These are phyloP conservation scores for Populus hybrid DNA, from an alignment of 441 rosid genomes.

Conservation along the genomic window DNA sequence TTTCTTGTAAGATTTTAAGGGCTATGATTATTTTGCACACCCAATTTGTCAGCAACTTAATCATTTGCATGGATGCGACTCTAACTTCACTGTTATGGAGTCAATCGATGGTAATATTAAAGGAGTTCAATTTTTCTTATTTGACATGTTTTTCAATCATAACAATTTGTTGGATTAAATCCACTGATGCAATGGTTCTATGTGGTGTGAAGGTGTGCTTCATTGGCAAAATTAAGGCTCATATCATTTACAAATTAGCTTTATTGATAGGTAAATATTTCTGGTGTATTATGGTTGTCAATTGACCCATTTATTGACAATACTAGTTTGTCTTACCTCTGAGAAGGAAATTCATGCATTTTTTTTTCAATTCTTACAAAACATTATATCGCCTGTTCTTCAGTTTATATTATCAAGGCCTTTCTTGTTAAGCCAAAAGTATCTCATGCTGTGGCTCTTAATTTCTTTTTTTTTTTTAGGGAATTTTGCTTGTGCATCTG, in stretches of 20 bases:
- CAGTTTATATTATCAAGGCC: not conserved
- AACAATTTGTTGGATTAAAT: not conserved
- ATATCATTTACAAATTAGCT: not conserved
- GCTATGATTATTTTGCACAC: not conserved
- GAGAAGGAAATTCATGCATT: not conserved
- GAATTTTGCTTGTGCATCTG: not conserved
- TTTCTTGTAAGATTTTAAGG: not conserved
- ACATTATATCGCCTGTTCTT: not conserved
- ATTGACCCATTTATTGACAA: not conserved
- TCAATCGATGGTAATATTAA: not conserved
- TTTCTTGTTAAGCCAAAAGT: not conserved
- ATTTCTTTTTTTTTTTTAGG: too few species aligned
- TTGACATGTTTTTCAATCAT: not conserved
- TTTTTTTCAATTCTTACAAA: not conserved
- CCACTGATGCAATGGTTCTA: not conserved
- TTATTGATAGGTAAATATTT: not conserved
- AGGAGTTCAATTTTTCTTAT: not conserved
- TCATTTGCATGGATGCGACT: not conserved
- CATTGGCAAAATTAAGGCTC: not conserved
- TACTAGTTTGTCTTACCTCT: not conserved
- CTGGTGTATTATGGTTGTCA: not conserved
- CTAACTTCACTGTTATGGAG: not conserved
- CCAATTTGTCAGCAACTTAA: not conserved
- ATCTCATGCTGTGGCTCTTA: not conserved
- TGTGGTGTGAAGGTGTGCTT: not conserved